Evolutionary conservation across 2,329 filamentous ascomycete genomes (phyloP).

Genomic region (Xylariaceae sp.): DNA sequence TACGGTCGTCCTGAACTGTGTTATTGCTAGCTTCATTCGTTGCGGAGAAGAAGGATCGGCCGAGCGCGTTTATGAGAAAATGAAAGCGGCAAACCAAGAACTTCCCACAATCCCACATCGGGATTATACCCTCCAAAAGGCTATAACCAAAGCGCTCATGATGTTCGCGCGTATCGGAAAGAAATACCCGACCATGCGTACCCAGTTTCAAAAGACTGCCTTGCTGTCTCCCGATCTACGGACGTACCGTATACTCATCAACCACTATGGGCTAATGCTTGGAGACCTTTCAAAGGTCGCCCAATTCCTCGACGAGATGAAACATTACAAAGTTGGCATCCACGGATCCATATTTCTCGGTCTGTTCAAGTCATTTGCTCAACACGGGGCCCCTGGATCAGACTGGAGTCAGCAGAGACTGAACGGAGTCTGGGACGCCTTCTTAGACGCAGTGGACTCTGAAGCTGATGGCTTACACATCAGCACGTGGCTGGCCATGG

Average conservation of each 20-base stretch:
- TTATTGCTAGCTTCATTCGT: slow-evolving; percentile 73
- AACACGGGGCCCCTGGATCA: slow-evolving; percentile 64
- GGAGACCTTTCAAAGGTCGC: slow-evolving; percentile 71
- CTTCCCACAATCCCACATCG: slow-evolving; percentile 38
- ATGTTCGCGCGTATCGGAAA: slow-evolving; percentile 55
- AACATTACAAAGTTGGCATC: slow-evolving; percentile 59
- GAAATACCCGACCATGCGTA: slow-evolving; percentile 51
- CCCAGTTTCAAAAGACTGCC: slow-evolving; percentile 55
- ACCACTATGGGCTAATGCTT: slow-evolving; percentile 63
- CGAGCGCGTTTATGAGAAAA: slow-evolving; percentile 75
- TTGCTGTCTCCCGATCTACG: slow-evolving; percentile 69
- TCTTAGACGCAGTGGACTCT: slow-evolving; percentile 53
- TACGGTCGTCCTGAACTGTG: slow-evolving; percentile 78
- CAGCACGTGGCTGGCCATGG: slow-evolving; percentile 58
- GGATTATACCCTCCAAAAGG: slow-evolving; percentile 44
- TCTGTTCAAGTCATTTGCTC: slow-evolving; percentile 76
- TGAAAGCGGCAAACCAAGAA: slow-evolving; percentile 62
- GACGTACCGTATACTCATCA: slow-evolving; percentile 77
- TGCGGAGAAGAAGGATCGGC: slow-evolving; percentile 74
- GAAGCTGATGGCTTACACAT: slow-evolving; percentile 46
- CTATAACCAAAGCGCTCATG: slow-evolving; percentile 53
- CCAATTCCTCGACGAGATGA: slow-evolving; percentile 77
- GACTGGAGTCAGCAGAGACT: slow-evolving; percentile 72
- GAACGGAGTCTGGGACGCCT: slow-evolving; percentile 61
- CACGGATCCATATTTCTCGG: slow-evolving; percentile 75